Evolutionary conservation across 177 flowering plant species (phyloP), one percentile per base, ranked within the genome.

Genomic region (Tripterygium wilfordii): DNA sequence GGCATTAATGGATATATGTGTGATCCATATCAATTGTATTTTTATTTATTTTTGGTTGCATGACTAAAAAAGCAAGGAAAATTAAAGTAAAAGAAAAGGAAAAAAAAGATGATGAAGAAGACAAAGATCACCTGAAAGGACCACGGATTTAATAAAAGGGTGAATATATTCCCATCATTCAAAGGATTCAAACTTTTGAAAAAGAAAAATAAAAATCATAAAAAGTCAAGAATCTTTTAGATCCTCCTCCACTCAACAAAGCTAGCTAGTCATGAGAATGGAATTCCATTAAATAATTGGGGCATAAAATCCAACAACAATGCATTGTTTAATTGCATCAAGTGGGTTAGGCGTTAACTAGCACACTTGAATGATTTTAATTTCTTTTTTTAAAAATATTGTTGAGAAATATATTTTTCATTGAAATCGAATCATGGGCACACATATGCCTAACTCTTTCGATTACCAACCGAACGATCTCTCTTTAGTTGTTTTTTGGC

Each of bases 231-330:
- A 61, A 48, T 53, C 58, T 60, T 40, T 65, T 56, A 42, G 49
- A 53, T 56, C 63, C 19, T 28, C 54, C 54, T 51, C 43, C 10
- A 30, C 48, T 42, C 45, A 43, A 30, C 16, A 43, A 33, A 9
- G 10, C 36, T 16, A 57, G 49, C 33, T 30, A 49, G 50, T 45
- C 36, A 58, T 18, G 14, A n/a, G n/a, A n/a, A n/a, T n/a, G 24
- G 16, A 33, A 45, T 46, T 46, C 47, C n/a, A 30, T 35, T 28
- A 26, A 25, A 44, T 32, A n/a, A n/a, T n/a, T 50, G 36, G 42
- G 22, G 48, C 31, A 57, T 58, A 57, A 54, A 45, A 62, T 49
- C 63, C 66, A 62, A 62, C n/a, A n/a, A n/a, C 62, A 57, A 42
- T 45, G 21, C 14, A 15, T 37, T 49, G 40, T 66, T 52, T 42